These are phyloP conservation scores for Termitomyces sp. DNA, from an alignment of 768 basidiomycete species.

Conservation along the genomic window DNA sequence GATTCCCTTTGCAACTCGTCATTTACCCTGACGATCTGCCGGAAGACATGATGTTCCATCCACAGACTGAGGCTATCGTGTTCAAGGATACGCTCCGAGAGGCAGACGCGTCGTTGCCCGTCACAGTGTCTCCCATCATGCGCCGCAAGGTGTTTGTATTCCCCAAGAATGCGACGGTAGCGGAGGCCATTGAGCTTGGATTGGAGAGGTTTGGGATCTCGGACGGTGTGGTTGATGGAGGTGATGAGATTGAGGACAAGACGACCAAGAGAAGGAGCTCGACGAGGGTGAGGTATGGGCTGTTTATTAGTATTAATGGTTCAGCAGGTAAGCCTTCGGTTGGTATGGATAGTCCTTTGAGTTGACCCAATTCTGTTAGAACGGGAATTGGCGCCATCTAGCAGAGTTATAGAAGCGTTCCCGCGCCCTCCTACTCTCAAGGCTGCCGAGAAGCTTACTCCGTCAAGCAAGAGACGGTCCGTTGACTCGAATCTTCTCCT, in stretches of 20 bases:
- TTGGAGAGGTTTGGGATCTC: slow-evolving; percentile 92
- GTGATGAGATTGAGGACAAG: slow-evolving; percentile 97
- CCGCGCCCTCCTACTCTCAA: slow-evolving; percentile 69
- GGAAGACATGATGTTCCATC: slow-evolving; percentile 93
- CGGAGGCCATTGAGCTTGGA: slow-evolving; percentile 91
- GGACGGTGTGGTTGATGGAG: slow-evolving; percentile 98
- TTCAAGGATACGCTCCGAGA: slow-evolving; percentile 73
- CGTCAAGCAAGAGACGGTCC: slow-evolving; percentile 78
- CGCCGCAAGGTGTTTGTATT: slow-evolving; percentile 86
- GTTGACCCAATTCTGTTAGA: slow-evolving; percentile 41
- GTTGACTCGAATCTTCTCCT: slow-evolving; percentile 74
- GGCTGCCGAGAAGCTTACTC: slow-evolving; percentile 53
- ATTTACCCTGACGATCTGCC: slow-evolving; percentile 91
- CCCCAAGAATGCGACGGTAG: slow-evolving; percentile 92
- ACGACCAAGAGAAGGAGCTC: slow-evolving; percentile 75
- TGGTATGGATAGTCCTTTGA: slow-evolving; percentile 3
- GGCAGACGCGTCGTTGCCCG: slow-evolving; percentile 38
- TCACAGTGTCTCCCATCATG: slow-evolving; percentile 54
- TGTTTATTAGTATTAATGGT: slow-evolving; percentile 54
- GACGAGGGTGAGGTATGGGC: slow-evolving; percentile 77
- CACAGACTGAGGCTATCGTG: slow-evolving; percentile 90
- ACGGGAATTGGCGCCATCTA: slow-evolving; percentile 72
- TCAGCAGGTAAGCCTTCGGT: slow-evolving; percentile 52
- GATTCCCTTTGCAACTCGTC: slow-evolving; percentile 83
- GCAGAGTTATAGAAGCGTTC: slow-evolving; percentile 84